Conservation (phyloP, 225 moss, liverwort and hornwort genomes). For the Pleurozium schreberi region DNA sequence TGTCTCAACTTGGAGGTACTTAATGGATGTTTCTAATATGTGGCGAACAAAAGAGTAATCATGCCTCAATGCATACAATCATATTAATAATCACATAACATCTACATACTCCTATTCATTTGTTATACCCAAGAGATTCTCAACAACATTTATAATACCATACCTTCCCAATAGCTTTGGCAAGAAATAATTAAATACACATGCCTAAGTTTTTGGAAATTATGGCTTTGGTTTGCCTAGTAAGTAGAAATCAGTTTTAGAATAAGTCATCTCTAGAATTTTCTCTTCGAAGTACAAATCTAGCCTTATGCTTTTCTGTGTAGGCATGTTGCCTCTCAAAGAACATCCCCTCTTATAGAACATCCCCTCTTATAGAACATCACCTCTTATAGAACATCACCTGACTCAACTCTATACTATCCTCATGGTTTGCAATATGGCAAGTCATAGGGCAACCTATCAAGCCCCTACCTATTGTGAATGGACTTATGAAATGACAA, state of each 20-base stretch:
- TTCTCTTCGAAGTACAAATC: too few relatives aligned
- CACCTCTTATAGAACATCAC: too few relatives aligned
- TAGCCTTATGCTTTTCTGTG: rapidly evolving
- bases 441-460: rapidly evolving
- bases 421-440: too few relatives aligned
- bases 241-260: neutral
- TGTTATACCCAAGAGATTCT: neutral
- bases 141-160: too few relatives aligned
- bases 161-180: neutral
- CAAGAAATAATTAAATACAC: neutral
- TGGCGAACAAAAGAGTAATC: neutral
- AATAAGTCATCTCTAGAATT: neutral
- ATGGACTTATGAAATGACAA: rapidly evolving
- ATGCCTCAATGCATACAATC: neutral
- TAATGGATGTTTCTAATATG: neutral
- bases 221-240: neutral
- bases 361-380: too few relatives aligned
- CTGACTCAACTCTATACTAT: neutral
- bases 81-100: neutral
- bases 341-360: too few relatives aligned
- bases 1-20: neutral
- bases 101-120: neutral
- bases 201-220: neutral
- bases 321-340: neutral
- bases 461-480: rapidly evolving